Conservation (phyloP, 2,329 filamentous ascomycete species). For the Fusarium sp. region DNA sequence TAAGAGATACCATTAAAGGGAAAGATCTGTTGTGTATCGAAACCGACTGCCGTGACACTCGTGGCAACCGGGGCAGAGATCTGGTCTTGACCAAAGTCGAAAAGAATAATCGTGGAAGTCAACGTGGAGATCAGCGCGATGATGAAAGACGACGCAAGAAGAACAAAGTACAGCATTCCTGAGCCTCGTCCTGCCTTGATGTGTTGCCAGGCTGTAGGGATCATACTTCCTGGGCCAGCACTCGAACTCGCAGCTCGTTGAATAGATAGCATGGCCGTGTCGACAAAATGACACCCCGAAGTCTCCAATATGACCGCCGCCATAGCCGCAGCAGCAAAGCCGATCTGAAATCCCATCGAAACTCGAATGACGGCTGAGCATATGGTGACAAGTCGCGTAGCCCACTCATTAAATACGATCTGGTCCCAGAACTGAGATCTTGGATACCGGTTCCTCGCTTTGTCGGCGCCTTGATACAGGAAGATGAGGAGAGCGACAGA, state of each 20-base stretch:
- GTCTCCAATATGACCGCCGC: constrained; percentile 24
- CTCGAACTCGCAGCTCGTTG: constrained; percentile 15
- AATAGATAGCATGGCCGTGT: constrained; percentile 14
- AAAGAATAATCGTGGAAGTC: constrained; percentile 29
- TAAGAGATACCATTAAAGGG: constrained; percentile 16
- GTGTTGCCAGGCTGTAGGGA: constrained; percentile 11
- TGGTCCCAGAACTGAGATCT: constrained; percentile 13
- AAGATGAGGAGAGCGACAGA: constrained; percentile 20
- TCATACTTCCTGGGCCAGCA: background rate
- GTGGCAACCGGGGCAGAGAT: background rate
- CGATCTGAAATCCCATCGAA: constrained; percentile 20
- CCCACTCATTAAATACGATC: constrained; percentile 14
- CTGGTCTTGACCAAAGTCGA: constrained; percentile 12
- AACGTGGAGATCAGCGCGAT: constrained; percentile 12
- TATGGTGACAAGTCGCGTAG: constrained; percentile 24
- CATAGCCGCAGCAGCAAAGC: constrained; percentile 16
- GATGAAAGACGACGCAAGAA: background rate
- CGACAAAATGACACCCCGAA: background rate
- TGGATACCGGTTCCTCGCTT: background rate
- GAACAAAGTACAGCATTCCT: background rate
- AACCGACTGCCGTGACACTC: constrained; percentile 2
- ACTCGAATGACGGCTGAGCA: constrained; percentile 21
- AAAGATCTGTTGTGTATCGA: background rate
- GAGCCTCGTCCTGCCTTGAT: background rate
- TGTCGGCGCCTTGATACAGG: constrained; percentile 10